These are phyloP conservation scores for Stereum hirsutum DNA, from an alignment of 1,284 basidiomycete species.

Conservation along the genomic window DNA sequence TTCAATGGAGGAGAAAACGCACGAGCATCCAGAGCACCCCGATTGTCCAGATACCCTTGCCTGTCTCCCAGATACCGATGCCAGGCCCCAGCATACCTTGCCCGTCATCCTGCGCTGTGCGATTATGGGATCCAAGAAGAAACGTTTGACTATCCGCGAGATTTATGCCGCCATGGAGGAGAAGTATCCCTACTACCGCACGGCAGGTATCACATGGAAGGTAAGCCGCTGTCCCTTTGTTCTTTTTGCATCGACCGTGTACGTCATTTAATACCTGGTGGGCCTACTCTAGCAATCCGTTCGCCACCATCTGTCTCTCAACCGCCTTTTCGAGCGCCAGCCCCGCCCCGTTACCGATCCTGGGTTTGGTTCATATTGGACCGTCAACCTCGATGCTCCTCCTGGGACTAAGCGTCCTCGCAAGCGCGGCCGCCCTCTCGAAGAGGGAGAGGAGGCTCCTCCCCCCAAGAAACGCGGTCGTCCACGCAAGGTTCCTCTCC, in stretches of 20 bases:
- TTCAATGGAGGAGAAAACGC: conserved; percentile 21
- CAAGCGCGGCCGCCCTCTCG: conserved; percentile 56
- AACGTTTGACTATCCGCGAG: conserved; percentile 71
- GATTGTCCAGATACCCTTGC: conserved; percentile 68
- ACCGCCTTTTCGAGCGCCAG: conserved; percentile 70
- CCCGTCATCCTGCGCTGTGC: conserved; percentile 75
- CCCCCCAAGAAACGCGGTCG: conserved; percentile 35
- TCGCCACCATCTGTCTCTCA: conserved; percentile 70
- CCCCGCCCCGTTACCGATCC: conserved; percentile 73
- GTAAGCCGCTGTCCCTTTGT: conserved; percentile 24
- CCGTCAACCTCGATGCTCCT: conserved; percentile 68
- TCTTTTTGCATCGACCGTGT: conserved; percentile 8
- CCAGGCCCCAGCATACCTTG: conserved; percentile 69
- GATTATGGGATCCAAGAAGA: conserved; percentile 64
- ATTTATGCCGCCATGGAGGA: conserved; percentile 78
- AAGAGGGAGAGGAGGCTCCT: conserved; percentile 17
- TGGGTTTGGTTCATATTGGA: conserved; percentile 79
- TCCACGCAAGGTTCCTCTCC: conserved; percentile 28
- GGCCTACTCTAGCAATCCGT: conserved; percentile 76
- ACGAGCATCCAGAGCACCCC: conserved; percentile 55
- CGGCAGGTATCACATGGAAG: conserved; percentile 75
- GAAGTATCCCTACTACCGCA: conserved; percentile 72
- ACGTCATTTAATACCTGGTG: too few relatives aligned
- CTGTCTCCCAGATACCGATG: conserved; percentile 69
- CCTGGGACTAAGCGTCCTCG: conserved; percentile 75